Conservation (phyloP, 2,329 filamentous ascomycete species). For the Apiospora marii region DNA sequence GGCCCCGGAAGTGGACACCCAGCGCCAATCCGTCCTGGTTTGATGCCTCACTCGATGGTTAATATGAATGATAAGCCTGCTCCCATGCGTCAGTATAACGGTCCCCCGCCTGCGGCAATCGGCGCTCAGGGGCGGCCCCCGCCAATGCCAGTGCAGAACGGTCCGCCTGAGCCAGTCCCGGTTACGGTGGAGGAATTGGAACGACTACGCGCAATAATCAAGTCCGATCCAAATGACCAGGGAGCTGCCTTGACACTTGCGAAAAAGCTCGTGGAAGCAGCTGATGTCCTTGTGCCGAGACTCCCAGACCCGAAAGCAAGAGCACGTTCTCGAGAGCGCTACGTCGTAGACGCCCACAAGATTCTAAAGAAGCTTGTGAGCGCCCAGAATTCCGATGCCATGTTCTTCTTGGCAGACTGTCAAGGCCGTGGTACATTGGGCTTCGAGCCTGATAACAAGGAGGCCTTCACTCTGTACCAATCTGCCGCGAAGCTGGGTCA, state of each 20-base stretch:
- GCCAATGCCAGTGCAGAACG: constrained; percentile 38
- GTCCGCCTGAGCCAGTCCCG: constrained; percentile 52
- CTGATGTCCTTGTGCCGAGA: constrained; percentile 73
- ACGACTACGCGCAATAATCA: constrained; percentile 72
- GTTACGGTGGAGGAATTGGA: constrained; percentile 85
- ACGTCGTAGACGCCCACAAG: constrained; percentile 86
- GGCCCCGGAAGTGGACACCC: constrained; percentile 61
- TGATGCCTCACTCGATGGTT: constrained; percentile 66
- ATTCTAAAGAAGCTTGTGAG: constrained; percentile 86
- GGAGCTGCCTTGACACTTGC: constrained; percentile 76
- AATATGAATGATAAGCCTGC: constrained; percentile 64
- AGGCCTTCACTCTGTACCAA: constrained; percentile 93
- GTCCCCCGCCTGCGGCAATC: constrained; percentile 44
- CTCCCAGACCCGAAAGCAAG: constrained; percentile 75
- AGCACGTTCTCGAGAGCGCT: constrained; percentile 81
- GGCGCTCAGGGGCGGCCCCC: constrained; percentile 45
- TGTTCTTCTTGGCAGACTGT: constrained; percentile 93
- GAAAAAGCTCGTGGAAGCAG: constrained; percentile 86
- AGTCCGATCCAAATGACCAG: constrained; percentile 76
- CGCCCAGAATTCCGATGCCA: constrained; percentile 79
- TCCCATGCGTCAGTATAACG: constrained; percentile 64
- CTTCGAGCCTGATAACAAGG: constrained; percentile 82
- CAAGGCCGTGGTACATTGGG: constrained; percentile 84
- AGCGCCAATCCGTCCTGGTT: constrained; percentile 67
- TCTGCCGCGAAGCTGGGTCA: constrained; percentile 91